Conservation (phyloP, 2,329 filamentous ascomycete species). For the Arthrobotrys megalospora region DNA sequence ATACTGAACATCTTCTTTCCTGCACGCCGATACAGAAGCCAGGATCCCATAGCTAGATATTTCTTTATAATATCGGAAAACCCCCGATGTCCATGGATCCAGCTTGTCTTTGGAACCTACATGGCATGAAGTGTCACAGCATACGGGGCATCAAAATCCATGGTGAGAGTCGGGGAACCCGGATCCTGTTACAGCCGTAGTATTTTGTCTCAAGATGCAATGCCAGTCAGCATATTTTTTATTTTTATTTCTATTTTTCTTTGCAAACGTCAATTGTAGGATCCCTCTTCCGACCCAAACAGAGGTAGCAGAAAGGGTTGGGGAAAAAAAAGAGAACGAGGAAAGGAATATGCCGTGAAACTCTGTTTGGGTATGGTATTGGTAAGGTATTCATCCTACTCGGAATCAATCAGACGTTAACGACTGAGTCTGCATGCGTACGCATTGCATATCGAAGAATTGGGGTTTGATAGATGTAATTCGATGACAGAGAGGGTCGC, state of each 20-base stretch:
- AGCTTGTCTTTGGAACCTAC: slow-evolving; percentile 11
- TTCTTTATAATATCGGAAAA: slow-evolving; percentile 8
- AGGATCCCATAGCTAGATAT: slow-evolving; percentile 1
- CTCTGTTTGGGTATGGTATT: slow-evolving; percentile 1
- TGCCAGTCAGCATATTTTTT: neutral
- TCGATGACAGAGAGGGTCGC: neutral
- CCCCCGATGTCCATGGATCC: slow-evolving; percentile 1
- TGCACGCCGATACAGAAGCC: slow-evolving; percentile 2
- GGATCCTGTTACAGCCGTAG: slow-evolving; percentile 19
- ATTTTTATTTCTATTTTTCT: neutral
- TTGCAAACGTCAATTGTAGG: neutral
- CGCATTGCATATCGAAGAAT: slow-evolving; percentile 28
- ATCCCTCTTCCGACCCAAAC: slow-evolving; percentile 15
- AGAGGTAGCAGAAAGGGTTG: slow-evolving; percentile 15
- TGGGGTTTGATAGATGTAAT: slow-evolving; percentile 19
- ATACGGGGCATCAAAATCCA: slow-evolving; percentile 8
- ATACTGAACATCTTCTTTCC: neutral
- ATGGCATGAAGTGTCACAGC: slow-evolving; percentile 26
- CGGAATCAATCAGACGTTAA: slow-evolving; percentile 25
- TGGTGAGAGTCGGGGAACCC: slow-evolving; percentile 16
- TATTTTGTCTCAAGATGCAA: slow-evolving; percentile 14
- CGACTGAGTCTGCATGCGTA: slow-evolving; percentile 19
- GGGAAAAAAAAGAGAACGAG: slow-evolving; percentile 1
- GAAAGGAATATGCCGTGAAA: slow-evolving; percentile 22
- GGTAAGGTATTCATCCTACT: slow-evolving; percentile 10